Evolutionary conservation across 768 basidiomycete genomes (phyloP).

Genomic region (Phylloporus scabripes): DNA sequence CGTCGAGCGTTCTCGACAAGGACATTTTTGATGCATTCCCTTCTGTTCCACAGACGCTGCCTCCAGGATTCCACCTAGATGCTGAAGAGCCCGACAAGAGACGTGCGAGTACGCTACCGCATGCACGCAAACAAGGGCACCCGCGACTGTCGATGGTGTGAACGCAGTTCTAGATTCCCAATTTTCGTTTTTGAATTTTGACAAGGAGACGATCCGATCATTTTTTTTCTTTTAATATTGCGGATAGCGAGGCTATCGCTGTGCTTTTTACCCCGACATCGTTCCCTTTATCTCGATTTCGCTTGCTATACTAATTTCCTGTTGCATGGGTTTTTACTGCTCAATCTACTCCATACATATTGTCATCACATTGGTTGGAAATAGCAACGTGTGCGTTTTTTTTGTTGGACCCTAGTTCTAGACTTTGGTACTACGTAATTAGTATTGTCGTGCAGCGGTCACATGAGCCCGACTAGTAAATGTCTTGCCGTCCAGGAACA

Average conservation of each 20-base stretch:
- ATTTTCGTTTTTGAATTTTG: neutral
- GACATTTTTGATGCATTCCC: constrained; percentile 70
- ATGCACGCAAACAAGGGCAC: constrained; percentile 23
- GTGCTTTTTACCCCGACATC: neutral
- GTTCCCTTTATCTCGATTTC: neutral
- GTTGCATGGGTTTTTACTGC: constrained; percentile 22
- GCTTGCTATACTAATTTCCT: constrained; percentile 14
- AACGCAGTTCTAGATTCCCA: constrained; percentile 10
- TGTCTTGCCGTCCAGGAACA: neutral
- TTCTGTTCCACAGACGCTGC: constrained; percentile 52
- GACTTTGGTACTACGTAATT: neutral
- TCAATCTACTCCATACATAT: constrained; percentile 24
- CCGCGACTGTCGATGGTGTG: constrained; percentile 23
- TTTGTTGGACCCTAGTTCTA: neutral
- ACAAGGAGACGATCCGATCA: neutral
- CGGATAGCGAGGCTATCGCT: constrained; percentile 8
- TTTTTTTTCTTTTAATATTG: constrained; percentile 1
- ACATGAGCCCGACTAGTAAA: too few relatives aligned
- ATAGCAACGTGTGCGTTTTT: constrained; percentile 6
- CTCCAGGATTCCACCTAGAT: constrained; percentile 26
- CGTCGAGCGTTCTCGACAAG: constrained; percentile 41
- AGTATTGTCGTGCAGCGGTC: neutral
- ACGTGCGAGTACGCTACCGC: constrained; percentile 24
- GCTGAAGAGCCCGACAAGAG: constrained; percentile 9
- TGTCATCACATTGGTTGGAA: constrained; percentile 16